A percentile compares a stretch with the other conserved stretches of the same genome.
These are phyloP conservation scores for Lavandula angustifolia DNA, from an alignment of 257 asterid species.

Conservation along the genomic window DNA sequence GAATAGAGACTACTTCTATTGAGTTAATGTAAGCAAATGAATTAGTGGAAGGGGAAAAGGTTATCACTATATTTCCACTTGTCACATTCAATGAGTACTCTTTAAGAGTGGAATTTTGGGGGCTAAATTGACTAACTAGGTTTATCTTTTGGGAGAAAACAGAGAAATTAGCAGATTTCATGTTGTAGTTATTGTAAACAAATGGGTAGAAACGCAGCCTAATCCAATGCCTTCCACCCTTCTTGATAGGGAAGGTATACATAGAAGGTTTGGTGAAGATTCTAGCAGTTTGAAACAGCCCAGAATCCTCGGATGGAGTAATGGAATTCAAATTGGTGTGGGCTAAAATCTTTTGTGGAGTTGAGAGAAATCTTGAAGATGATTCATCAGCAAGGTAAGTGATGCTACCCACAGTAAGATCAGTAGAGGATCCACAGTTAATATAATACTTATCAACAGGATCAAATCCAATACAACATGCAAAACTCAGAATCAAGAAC, in stretches of 20 bases:
- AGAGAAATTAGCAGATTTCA: constrained; percentile 58
- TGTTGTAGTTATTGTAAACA: constrained; percentile 39
- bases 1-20: constrained; percentile 68
- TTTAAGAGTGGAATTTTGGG: constrained; percentile 42
- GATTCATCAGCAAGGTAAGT: constrained; percentile 54
- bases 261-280: constrained; percentile 49
- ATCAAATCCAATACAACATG: constrained; percentile 38
- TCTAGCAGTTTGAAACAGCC: constrained; percentile 50
- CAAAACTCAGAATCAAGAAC: constrained; percentile 41
- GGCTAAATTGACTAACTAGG: constrained; percentile 47
- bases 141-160: constrained; percentile 45
- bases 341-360: constrained; percentile 48
- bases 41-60: constrained; percentile 44
- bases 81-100: constrained; percentile 56
- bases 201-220: constrained; percentile 56
- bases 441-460: constrained; percentile 52
- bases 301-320: constrained; percentile 41
- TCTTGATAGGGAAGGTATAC: constrained; percentile 49
- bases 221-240: constrained; percentile 60
- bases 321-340: constrained; percentile 35
- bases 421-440: constrained; percentile 64
- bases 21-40: constrained; percentile 74
- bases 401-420: constrained; percentile 45
- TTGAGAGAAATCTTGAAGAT: constrained; percentile 45
- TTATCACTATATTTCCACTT: constrained; percentile 47